A percentile compares a stretch with the other conserved stretches of the same genome.
Evolutionary conservation across 1,284 basidiomycete species (phyloP).

Genomic region (Tetrapyrgos nigripes): DNA sequence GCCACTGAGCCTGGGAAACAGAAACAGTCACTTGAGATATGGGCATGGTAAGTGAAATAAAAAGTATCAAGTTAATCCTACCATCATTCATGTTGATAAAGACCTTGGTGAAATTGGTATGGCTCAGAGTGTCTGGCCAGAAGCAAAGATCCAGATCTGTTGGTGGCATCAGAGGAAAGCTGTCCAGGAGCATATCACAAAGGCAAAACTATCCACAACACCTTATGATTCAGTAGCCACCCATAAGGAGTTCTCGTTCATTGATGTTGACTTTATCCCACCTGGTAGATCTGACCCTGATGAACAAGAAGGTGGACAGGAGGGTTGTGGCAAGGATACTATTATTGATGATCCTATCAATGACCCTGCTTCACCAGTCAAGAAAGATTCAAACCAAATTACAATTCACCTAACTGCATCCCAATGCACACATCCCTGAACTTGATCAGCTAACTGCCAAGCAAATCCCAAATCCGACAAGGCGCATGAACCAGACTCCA

Average conservation of each 20-base stretch:
- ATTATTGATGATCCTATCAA: not conserved
- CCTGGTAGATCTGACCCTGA: conserved; percentile 16
- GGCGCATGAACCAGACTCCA: too few species aligned
- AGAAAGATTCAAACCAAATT: too few species aligned
- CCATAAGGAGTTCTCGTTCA: conserved; percentile 30
- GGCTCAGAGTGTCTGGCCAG: conserved; percentile 22
- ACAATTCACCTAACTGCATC: not conserved
- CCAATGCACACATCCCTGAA: not conserved
- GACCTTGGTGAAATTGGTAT: conserved; percentile 38
- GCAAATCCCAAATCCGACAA: not conserved
- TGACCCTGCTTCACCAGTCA: not conserved
- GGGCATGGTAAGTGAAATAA: conserved; percentile 23
- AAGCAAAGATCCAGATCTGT: conserved; percentile 33
- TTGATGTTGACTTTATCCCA: conserved; percentile 27
- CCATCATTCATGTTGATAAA: conserved; percentile 34
- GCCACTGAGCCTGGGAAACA: conserved; percentile 22
- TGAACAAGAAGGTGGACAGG: conserved; percentile 27
- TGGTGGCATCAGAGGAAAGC: conserved; percentile 33
- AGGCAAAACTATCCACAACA: conserved; percentile 32
- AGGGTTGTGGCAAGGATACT: too few species aligned
- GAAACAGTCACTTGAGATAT: conserved; percentile 25
- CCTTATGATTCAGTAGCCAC: conserved; percentile 30
- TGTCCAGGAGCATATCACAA: conserved; percentile 24
- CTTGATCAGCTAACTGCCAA: not conserved
- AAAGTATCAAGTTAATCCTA: conserved; percentile 26